Conservation (phyloP, 1,139 yeast species). For the Chernovozyma sophiae-reginae region DNA sequence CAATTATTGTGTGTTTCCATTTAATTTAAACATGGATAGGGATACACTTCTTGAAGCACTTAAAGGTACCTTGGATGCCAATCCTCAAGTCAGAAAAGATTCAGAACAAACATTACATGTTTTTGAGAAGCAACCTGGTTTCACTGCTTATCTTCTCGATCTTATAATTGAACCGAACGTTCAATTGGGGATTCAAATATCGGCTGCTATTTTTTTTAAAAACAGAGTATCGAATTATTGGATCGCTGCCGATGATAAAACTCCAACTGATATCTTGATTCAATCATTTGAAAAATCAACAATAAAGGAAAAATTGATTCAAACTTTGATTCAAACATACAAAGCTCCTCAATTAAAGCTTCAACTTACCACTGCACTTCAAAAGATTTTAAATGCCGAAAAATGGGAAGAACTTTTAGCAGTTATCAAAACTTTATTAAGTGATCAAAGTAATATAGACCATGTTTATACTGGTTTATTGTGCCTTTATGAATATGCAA, state of each 20-base stretch:
- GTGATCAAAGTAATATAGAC: slow-evolving; percentile 42
- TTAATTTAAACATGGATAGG: slow-evolving; percentile 39
- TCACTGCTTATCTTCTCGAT: slow-evolving; percentile 54
- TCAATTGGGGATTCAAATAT: slow-evolving; percentile 47
- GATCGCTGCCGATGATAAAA: slow-evolving; percentile 42
- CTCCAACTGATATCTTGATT: slow-evolving; percentile 27
- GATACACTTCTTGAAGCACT: slow-evolving; percentile 38
- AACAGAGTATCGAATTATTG: slow-evolving; percentile 59
- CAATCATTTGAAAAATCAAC: slow-evolving; percentile 45
- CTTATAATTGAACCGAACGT: slow-evolving; percentile 46
- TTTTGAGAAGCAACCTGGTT: slow-evolving; percentile 49
- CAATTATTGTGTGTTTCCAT: too few relatives aligned
- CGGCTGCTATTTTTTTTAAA: slow-evolving; percentile 67
- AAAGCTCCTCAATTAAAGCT: slow-evolving; percentile 30
- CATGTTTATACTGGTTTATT: slow-evolving; percentile 58
- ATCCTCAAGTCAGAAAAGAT: slow-evolving; percentile 33
- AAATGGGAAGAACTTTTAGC: slow-evolving; percentile 44
- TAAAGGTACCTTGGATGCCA: slow-evolving; percentile 43
- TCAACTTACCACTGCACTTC: slow-evolving; percentile 43
- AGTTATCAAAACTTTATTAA: slow-evolving; percentile 37
- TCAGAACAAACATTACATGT: slow-evolving; percentile 39
- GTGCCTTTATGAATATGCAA: slow-evolving; percentile 52
- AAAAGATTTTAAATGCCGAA: slow-evolving; percentile 37
- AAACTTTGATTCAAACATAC: slow-evolving; percentile 36
- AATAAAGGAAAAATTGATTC: slow-evolving; percentile 51